These are phyloP conservation scores for Cotoneaster glaucophyllus DNA, from an alignment of 306 rosid genomes.

Conservation along the genomic window DNA sequence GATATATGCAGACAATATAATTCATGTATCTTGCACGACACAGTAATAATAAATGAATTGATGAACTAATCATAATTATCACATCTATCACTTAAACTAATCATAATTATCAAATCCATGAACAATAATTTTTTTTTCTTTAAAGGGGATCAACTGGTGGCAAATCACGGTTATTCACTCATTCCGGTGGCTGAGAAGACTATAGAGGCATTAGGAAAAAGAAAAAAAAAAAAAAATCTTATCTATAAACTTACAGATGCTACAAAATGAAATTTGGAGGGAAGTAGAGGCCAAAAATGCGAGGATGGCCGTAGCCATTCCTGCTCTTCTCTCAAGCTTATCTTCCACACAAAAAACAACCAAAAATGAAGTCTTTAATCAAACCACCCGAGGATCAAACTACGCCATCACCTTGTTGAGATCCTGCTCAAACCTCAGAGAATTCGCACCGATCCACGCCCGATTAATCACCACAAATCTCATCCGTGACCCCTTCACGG, in stretches of 20 bases:
- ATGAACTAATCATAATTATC: no score
- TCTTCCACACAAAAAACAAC: neutral
- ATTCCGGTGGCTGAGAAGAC: fast-evolving
- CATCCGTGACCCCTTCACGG: conserved; percentile 15
- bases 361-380: neutral
- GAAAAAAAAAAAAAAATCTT: neutral
- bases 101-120: no score
- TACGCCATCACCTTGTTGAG: conserved; percentile 7
- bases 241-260: neutral
- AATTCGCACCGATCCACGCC: conserved; percentile 16
- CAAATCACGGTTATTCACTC: fast-evolving
- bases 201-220: no score
- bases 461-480: conserved; percentile 24
- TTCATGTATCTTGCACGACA: no score
- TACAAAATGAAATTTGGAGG: neutral
- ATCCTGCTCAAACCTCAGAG: conserved; percentile 18
- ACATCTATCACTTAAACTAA: no score
- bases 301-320: conserved; percentile 4
- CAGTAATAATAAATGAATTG: no score
- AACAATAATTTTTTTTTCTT: no score
- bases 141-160: fast-evolving
- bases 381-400: neutral
- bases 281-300: conserved; percentile 1
- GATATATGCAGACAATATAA: no score
- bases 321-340: neutral